A percentile compares a stretch with the other conserved stretches of the same genome.
Evolutionary conservation across 177 flowering plant species (phyloP).

Genomic region (Tripterygium wilfordii): DNA sequence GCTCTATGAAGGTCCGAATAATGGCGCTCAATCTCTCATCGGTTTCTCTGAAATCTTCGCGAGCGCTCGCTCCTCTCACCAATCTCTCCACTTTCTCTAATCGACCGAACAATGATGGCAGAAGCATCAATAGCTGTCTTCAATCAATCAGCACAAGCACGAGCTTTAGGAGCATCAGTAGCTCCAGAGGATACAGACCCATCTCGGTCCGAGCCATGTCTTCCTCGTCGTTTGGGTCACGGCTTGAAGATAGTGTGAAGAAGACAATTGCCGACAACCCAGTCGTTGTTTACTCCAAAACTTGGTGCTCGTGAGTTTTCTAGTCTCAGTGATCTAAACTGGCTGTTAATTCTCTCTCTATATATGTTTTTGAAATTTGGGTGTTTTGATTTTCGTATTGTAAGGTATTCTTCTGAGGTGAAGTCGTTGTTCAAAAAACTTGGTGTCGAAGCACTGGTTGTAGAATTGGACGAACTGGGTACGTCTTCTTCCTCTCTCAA

Average conservation of each 20-base stretch:
- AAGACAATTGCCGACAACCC: conserved; percentile 69
- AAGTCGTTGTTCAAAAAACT: conserved; percentile 75
- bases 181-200: conserved; percentile 4
- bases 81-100: too few relatives aligned
- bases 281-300: conserved; percentile 91
- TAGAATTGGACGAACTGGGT: conserved; percentile 95
- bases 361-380: too few relatives aligned
- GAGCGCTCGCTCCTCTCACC: too few relatives aligned
- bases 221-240: conserved; percentile 67
- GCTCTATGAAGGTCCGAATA: too few relatives aligned
- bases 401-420: conserved; percentile 89
- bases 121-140: too few relatives aligned
- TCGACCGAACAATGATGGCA: too few relatives aligned
- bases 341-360: too few relatives aligned
- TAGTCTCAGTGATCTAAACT: too few relatives aligned
- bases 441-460: conserved; percentile 64
- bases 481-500: conserved; percentile 10
- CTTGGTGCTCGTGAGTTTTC: conserved; percentile 99
- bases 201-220: conserved; percentile 28
- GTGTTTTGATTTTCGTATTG: conserved; percentile 2
- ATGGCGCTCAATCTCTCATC: too few relatives aligned
- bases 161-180: too few relatives aligned
- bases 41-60: too few relatives aligned
- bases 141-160: too few relatives aligned
- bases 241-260: conserved; percentile 73